Base-by-base conservation (phyloP, 345 rosid genomes). In the Bretschneidera sinensis region DNA sequence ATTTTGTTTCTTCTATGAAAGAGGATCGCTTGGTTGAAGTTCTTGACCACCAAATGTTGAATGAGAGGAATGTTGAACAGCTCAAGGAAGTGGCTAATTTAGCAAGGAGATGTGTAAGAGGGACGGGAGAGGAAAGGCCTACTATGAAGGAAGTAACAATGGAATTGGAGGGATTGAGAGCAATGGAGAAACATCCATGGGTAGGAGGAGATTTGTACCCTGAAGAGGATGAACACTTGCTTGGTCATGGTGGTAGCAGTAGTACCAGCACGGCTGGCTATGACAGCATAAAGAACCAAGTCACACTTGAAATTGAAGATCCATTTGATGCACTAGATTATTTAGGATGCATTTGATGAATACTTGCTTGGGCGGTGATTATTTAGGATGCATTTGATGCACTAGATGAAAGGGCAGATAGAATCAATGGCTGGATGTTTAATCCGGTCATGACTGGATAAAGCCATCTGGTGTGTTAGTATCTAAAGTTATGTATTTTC, bases 101-200 rank as follows among this genome's bases (percentile, higher is more conserved):
- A 1, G 83, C 74, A 11, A 65, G 13, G 47, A 72, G 75, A 15
- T 80, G 83, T 34, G 65, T 83, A 54, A 55, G 34, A 25, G 17
- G 66, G 10, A 67, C 68, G 33, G 81, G 83, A 17, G 72, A 67
- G 20, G 64, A 77, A 19, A 63, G 81, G 31, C 85, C 87, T 10
- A 48, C 66, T 24, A 82, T 78, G 85, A 83, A 68, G 55, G 61
- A 83, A 45, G 81, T 70, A 16, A 51, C 50, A 0, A 13, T 48
- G 58, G 80, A 76, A 43, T 65, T 83, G 24, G 76, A 71, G 59
- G 65, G 23, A 23, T 10, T 54, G 43, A 34, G 57, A 50, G 16
- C 49, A 17, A 17, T 20, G 47, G 55, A 3, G 43, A 19, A 47
- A 13, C 45, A 39, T 14, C 45, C 45, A 39, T 39, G 45, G 45